Evolutionary conservation across 768 basidiomycete genomes (phyloP).

Genomic region (Mycena venus): DNA sequence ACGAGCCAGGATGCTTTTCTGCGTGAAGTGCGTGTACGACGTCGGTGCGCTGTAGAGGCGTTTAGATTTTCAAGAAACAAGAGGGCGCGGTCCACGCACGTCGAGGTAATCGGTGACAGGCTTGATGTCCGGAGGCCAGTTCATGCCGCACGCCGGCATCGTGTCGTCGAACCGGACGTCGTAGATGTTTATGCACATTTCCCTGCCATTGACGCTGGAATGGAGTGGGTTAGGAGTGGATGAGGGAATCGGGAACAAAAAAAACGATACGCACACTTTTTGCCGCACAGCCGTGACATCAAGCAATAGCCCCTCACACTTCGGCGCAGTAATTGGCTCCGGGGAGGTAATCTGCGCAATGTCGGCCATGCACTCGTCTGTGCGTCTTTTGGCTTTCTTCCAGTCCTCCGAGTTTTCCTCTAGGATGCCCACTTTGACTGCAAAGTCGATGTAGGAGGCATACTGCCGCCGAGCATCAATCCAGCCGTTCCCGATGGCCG

Average conservation of each 20-base stretch:
- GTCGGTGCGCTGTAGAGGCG: constrained; percentile 77
- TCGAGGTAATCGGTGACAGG: constrained; percentile 83
- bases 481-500: constrained; percentile 98
- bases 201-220: constrained; percentile 72
- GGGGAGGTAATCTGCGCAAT: constrained; percentile 57
- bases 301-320: constrained; percentile 73
- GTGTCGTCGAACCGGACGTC: constrained; percentile 93
- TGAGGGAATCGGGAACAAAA: too few species aligned
- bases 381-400: constrained; percentile 66
- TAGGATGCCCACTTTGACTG: constrained; percentile 82
- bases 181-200: constrained; percentile 93
- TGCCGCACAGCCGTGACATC: constrained; percentile 56
- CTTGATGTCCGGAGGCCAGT: constrained; percentile 93
- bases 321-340: constrained; percentile 67
- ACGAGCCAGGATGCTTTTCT: constrained; percentile 76
- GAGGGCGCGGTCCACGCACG: constrained; percentile 69
- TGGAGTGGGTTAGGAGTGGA: too few species aligned
- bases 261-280: constrained; percentile 56
- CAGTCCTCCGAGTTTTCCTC: constrained; percentile 79
- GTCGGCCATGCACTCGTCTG: constrained; percentile 70
- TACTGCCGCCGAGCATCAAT: constrained; percentile 93
- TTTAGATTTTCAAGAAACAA: neutral
- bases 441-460: constrained; percentile 89
- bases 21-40: constrained; percentile 91
- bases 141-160: constrained; percentile 93